Percentiles rank a stretch among this genome's conserved stretches.
phyloP scores from a whole-genome alignment of 495 filamentous ascomycete genomes.

The Penicillium taxi region DNA sequence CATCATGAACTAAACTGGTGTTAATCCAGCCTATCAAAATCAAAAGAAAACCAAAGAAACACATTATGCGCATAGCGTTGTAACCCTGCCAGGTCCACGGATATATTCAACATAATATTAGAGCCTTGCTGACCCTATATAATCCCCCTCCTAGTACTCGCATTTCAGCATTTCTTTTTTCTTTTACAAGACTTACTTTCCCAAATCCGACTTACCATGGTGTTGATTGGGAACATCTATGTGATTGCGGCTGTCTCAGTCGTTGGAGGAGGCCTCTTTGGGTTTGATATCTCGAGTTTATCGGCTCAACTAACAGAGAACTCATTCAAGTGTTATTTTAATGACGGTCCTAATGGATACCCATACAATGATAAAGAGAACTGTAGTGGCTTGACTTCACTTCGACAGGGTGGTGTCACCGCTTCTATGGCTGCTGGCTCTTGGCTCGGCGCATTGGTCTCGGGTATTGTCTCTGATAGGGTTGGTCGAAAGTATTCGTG shows the following conservation, averaged over 20 bases:
- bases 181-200: neutral
- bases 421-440: conserved; percentile 71
- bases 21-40: no score
- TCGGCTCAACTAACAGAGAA: conserved; percentile 47
- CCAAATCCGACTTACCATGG: conserved; percentile 14
- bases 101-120: no score
- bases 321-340: conserved; percentile 59
- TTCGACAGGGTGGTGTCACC: conserved; percentile 53
- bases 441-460: conserved; percentile 61
- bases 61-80: no score
- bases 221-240: conserved; percentile 58
- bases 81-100: no score
- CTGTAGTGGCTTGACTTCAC: conserved; percentile 43
- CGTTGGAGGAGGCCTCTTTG: conserved; percentile 72
- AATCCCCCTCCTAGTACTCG: conserved; percentile 3
- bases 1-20: no score
- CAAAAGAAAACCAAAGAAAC: no score
- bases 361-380: conserved; percentile 23
- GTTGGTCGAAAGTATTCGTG: conserved; percentile 59
- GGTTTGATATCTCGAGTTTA: conserved; percentile 78
- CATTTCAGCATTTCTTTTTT: neutral
- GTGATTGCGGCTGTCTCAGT: conserved; percentile 68
- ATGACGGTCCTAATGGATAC: conserved; percentile 34
- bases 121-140: no score
- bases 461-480: conserved; percentile 58